phyloP scores from a whole-genome alignment of 108 stramenopile species.

The Fragilariopsis cylindrus region DNA sequence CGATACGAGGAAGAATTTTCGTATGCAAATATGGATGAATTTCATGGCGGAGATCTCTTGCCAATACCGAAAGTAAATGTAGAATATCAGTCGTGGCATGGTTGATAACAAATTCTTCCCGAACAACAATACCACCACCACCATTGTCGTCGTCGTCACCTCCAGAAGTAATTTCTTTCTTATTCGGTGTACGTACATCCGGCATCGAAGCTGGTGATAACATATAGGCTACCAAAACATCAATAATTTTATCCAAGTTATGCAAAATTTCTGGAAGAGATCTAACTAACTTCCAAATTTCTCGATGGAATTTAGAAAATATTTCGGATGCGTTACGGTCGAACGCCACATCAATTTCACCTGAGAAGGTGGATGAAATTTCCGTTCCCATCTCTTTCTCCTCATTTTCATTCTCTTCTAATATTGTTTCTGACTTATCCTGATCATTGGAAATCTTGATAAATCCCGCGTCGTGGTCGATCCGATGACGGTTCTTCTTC shows the following conservation, averaged over 20 bases:
- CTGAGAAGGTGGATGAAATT: slow-evolving; percentile 58
- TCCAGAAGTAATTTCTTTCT: neutral
- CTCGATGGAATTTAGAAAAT: slow-evolving; percentile 61
- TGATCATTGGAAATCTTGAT: slow-evolving; percentile 21
- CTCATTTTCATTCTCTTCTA: neutral
- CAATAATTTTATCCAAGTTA: slow-evolving; percentile 64
- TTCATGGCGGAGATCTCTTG: slow-evolving; percentile 81
- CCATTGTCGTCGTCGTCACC: neutral
- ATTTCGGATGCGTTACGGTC: slow-evolving; percentile 83
- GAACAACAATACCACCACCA: neutral
- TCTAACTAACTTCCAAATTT: slow-evolving; percentile 67
- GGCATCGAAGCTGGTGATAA: slow-evolving; percentile 48
- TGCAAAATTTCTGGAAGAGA: slow-evolving; percentile 83
- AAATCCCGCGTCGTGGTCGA: slow-evolving; percentile 20
- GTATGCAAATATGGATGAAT: slow-evolving; percentile 72
- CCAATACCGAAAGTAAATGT: slow-evolving; percentile 79
- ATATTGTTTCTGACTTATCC: slow-evolving; percentile 8
- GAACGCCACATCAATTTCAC: slow-evolving; percentile 72
- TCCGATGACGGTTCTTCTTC: slow-evolving; percentile 37
- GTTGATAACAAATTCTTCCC: slow-evolving; percentile 56
- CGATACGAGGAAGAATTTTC: slow-evolving; percentile 67
- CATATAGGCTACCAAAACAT: slow-evolving; percentile 60
- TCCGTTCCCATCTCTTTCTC: slow-evolving; percentile 29
- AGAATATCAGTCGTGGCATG: slow-evolving; percentile 83
- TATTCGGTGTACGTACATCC: slow-evolving; percentile 23